Evolutionary conservation across 331 rosid genomes (phyloP), one percentile per base, ranked within the genome.

Genomic region (Acacia concinna): DNA sequence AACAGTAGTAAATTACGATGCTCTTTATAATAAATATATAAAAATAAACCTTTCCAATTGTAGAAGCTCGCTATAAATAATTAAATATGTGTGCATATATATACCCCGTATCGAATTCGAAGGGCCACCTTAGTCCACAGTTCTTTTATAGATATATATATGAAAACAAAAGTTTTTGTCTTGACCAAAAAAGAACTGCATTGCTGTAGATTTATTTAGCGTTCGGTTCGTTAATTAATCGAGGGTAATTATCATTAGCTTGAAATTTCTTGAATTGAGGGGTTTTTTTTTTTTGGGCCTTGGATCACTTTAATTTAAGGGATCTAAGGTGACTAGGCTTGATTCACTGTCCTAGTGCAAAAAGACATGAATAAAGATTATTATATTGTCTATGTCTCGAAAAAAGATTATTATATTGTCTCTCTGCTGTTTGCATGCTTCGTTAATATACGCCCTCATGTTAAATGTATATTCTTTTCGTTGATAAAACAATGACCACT

Each of bases 241-340:
- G 11, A 12, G 52, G 10, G 11, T 35, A 3, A 35, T 54, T 54
- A 9, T 13, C 25, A 12, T 38, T 68, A 21, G 11, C n/a, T 12
- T n/a, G 32, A 41, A 23, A 21, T 68, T 41, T 70, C 57, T 44
- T 44, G 57, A 41, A 28, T 27, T 27, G 6, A 69, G 37, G 35
- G 12, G 13, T 5, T 3, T 46, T 44, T 6, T 15, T 25, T 40
- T 21, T 2, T 5, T 23, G 27, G 27, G 25, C 59, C 38, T 44
- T 27, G 63, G 76, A 59, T 11, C 43, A 30, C 63, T 47, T 71
- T n/a, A n/a, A n/a, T n/a, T 46, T 62, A 71, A 44, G 28, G 30
- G 62, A 71, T 71, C 44, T 71, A 13, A 73, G 51, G 52, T 74
- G 65, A 38, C 68, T 74, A 37, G 54, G 54, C 52, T 74, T 74